A percentile compares a stretch with the other conserved stretches of the same genome.
Conservation (phyloP, 129 eudicot species). For the Flaveria linearis region DNA sequence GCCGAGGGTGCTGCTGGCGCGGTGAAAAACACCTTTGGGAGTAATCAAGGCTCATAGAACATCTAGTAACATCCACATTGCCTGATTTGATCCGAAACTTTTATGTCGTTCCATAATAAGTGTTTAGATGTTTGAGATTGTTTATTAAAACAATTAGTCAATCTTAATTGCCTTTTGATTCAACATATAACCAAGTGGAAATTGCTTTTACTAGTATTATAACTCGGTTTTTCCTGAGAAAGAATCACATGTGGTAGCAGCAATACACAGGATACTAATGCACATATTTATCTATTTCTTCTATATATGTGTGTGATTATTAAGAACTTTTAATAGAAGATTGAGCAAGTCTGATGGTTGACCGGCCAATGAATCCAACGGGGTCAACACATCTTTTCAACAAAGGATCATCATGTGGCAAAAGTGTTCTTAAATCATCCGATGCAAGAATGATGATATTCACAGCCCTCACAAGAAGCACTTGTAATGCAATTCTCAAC, state of each 20-base stretch:
- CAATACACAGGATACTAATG: constrained; percentile 4
- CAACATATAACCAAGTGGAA: too few species aligned
- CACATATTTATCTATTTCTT: not conserved
- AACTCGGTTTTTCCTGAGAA: not conserved
- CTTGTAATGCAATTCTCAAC: constrained; percentile 60
- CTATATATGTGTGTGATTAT: constrained; percentile 8
- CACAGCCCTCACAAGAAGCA: constrained; percentile 67
- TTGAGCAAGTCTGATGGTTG: constrained; percentile 49
- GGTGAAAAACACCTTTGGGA: constrained; percentile 49
- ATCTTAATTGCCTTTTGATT: not conserved
- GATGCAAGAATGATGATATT: constrained; percentile 65
- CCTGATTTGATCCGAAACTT: not conserved
- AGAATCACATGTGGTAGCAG: constrained; percentile 12
- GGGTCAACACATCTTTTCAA: constrained; percentile 75
- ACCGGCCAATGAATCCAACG: constrained; percentile 77
- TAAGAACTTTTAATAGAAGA: constrained; percentile 27
- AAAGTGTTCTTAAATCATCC: constrained; percentile 53
- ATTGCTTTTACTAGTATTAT: not conserved
- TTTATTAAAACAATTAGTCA: too few species aligned
- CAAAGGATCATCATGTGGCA: constrained; percentile 75
- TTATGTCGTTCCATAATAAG: not conserved
- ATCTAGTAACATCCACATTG: not conserved
- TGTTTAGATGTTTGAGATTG: not conserved
- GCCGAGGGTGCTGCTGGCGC: constrained; percentile 71
- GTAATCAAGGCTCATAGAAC: constrained; percentile 10